Base-by-base conservation (phyloP, 805 yeast species). In the Spathaspora passalidarum region DNA sequence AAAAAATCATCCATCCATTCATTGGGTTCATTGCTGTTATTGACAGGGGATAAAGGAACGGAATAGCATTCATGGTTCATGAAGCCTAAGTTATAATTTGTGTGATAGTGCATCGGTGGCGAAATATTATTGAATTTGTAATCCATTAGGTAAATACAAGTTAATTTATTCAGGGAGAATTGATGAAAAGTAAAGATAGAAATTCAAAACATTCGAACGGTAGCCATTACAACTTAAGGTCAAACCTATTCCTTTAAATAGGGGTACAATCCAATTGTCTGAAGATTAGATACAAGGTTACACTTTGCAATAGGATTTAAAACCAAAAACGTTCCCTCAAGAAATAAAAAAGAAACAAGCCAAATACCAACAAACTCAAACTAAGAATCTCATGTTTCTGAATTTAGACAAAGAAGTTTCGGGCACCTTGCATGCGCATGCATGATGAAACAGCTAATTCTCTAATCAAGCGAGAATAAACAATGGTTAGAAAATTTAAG, bases 1-100 rank as follows among this genome's bases (percentile, higher is more conserved):
- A 46, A 40, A 17, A 55, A 38, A 11, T 59, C 61, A 37, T 52
- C 49, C 26, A 59, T 48, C 63, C 63, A 60, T 20, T 51, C 55
- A 32, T 56, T 49, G 19, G 44, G 45, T 20, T 46, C 42, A 5
- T 6, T 18, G 21, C 29, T 22, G 16, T 36, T 32, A 9, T 17
- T 23, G 2, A 43, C 44, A 5, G 51, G 53, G 2, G 52, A 40
- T n/a, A 51, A 43, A 7, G 54, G 52, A 11, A 40, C 47, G 2
- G 49, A 48, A 39, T 40, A 47, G 18, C 22, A 16, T 14, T 16
- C 17, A 3, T 37, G n/a, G 25, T n/a, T 14, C 16, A 20, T 25
- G 38, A 17, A 18, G 9, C 32, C 40, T 26, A 25, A 21, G 18
- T 36, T 29, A 20, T 19, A 36, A 17, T 29, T 29, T 29, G 34